Evolutionary conservation across 805 yeast genomes (phyloP).

Genomic region (Saccharomyces kudriavzevii): DNA sequence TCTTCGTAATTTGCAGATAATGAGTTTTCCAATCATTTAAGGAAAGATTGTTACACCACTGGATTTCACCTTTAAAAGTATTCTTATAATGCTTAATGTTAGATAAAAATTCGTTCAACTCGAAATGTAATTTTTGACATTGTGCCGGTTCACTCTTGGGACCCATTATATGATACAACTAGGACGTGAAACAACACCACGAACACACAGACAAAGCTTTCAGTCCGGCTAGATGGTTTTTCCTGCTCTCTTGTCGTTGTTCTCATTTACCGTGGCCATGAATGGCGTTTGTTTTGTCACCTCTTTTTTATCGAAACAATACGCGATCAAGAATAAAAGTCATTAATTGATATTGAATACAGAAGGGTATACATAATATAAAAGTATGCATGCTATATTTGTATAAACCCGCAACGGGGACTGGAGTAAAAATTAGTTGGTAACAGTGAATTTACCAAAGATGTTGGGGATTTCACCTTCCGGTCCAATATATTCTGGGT

Average conservation of each 20-base stretch:
- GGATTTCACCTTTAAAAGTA: slow-evolving; percentile 16
- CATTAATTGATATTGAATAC: neutral
- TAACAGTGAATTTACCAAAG: slow-evolving; percentile 30
- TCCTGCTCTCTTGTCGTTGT: neutral
- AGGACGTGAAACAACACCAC: neutral
- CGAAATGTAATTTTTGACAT: neutral
- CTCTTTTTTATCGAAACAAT: neutral
- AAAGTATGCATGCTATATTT: neutral
- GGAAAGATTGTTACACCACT: slow-evolving; percentile 17
- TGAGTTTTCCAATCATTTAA: slow-evolving; percentile 20
- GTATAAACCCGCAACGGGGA: neutral
- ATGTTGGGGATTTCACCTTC: slow-evolving; percentile 87
- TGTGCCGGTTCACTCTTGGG: neutral
- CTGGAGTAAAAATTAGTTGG: neutral
- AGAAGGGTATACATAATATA: neutral
- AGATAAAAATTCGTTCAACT: neutral
- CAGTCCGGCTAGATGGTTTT: neutral
- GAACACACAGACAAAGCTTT: neutral
- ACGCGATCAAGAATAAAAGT: neutral
- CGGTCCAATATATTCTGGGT: slow-evolving; percentile 77
- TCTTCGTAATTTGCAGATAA: slow-evolving; percentile 12
- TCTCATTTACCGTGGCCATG: neutral
- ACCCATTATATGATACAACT: neutral
- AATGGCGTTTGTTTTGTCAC: neutral
- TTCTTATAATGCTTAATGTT: slow-evolving; percentile 8